Evolutionary conservation across 2,329 filamentous ascomycete genomes (phyloP).

Genomic region (Pseudogymnoascus sp.): DNA sequence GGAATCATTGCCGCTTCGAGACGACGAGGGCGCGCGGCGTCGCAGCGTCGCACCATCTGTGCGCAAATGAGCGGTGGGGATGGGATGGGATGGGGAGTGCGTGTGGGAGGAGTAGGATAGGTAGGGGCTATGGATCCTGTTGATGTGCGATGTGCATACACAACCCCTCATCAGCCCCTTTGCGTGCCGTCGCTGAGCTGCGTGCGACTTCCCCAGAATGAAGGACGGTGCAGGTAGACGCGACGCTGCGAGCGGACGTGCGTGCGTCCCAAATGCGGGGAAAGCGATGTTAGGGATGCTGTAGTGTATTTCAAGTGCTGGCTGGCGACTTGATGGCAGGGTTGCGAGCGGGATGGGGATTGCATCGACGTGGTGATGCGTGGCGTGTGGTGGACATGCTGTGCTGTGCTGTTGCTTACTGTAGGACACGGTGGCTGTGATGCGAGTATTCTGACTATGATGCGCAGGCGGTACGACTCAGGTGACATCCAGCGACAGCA

Average conservation of each 20-base stretch:
- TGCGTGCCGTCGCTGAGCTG: neutral
- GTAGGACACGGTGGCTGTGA: neutral
- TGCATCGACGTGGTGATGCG: neutral
- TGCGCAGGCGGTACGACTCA: neutral
- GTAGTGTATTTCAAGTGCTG: neutral
- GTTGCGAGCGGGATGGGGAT: neutral
- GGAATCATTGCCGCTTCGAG: conserved; percentile 1
- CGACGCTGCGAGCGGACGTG: neutral
- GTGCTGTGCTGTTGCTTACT: neutral
- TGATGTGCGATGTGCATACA: neutral
- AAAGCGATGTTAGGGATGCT: neutral
- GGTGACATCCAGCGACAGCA: neutral
- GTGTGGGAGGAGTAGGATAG: neutral
- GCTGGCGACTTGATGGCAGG: neutral
- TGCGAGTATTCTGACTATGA: neutral
- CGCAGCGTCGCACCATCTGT: neutral
- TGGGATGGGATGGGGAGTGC: neutral
- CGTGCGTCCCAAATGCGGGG: neutral
- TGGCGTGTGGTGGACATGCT: neutral
- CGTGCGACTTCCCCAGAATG: neutral
- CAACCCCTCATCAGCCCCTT: neutral
- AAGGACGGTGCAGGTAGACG: neutral
- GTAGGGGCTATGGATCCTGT: neutral
- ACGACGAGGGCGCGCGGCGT: neutral
- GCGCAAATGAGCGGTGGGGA: conserved; percentile 4